Conservation (phyloP, 345 rosid species). For the Aethionema arabicum region DNA sequence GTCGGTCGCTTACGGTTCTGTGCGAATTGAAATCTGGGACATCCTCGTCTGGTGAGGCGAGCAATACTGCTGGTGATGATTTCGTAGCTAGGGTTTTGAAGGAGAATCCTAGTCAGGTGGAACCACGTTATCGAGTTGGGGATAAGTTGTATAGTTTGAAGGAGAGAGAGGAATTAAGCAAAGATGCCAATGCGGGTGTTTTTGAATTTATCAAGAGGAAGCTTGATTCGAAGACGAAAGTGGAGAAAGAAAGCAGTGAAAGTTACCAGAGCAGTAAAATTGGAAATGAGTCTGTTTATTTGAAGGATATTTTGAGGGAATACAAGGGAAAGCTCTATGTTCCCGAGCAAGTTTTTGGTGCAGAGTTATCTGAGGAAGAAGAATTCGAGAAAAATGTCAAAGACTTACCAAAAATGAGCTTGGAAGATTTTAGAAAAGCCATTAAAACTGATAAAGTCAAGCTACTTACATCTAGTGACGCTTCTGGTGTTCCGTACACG, state of each 20-base stretch:
- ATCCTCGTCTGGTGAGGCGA: conserved; percentile 37
- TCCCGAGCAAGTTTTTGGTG: conserved; percentile 81
- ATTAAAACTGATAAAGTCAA: conserved; percentile 62
- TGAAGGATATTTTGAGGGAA: conserved; percentile 78
- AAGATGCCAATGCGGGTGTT: conserved; percentile 42
- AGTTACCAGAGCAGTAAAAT: conserved; percentile 30
- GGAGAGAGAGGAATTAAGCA: conserved; percentile 55
- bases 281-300: conserved; percentile 50
- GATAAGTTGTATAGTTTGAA: conserved; percentile 56
- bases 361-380: conserved; percentile 70
- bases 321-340: conserved; percentile 85
- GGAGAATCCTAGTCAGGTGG: conserved; percentile 86
- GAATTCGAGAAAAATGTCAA: conserved; percentile 58
- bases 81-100: conserved; percentile 67
- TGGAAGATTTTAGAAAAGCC: conserved; percentile 70
- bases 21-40: conserved; percentile 40
- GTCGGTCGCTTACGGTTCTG: conserved; percentile 50
- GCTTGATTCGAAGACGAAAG: conserved; percentile 40
- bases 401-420: conserved; percentile 68
- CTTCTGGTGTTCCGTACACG: conserved; percentile 28
- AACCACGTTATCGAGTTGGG: conserved; percentile 61
- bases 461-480: conserved; percentile 71
- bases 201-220: conserved; percentile 46
- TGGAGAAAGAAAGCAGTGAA: conserved; percentile 29
- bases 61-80: conserved; percentile 44